Evolutionary conservation across 148 eudicot species (phyloP).

Genomic region (Vaccinium vitisidaea): DNA sequence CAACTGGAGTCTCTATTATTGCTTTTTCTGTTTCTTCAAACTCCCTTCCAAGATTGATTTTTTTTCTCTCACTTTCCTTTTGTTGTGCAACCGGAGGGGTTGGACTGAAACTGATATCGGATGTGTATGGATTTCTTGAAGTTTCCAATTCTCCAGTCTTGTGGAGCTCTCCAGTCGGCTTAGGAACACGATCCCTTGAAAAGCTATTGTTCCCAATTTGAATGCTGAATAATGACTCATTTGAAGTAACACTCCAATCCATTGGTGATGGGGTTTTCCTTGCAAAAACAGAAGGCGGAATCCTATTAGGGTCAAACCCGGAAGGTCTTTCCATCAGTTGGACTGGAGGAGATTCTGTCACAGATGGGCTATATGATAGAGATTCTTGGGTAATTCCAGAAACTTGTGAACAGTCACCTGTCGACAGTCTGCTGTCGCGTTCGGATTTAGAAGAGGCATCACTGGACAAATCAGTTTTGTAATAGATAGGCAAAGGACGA

Average conservation of each 20-base stretch:
- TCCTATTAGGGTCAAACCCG: conserved; percentile 12
- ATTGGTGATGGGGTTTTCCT: conserved; percentile 3
- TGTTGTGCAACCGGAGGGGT: not conserved
- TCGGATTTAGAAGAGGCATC: conserved; percentile 5
- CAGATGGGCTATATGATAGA: not conserved
- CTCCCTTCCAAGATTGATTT: not conserved
- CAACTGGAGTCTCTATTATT: not conserved
- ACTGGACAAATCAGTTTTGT: conserved; percentile 4
- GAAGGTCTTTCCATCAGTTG: conserved; percentile 17
- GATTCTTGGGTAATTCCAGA: conserved; percentile 11
- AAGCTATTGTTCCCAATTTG: conserved; percentile 5
- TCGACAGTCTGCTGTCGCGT: not conserved
- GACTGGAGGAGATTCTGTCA: conserved; percentile 16
- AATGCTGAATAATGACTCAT: conserved; percentile 18
- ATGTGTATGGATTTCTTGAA: not conserved
- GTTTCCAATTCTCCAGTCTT: not conserved
- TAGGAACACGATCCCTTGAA: not conserved
- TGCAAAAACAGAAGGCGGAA: conserved; percentile 6
- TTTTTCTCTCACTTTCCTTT: not conserved
- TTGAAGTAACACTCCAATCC: conserved; percentile 15
- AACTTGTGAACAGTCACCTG: conserved; percentile 1
- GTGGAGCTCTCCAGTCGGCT: not conserved
- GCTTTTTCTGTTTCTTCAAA: not conserved
- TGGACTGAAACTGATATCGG: not conserved
- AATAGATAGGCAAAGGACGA: not conserved